A percentile compares a stretch with the other conserved stretches of the same genome.
phyloP scores from a whole-genome alignment of 495 filamentous ascomycete genomes.

The Hyphodiscus hymeniophilus region DNA sequence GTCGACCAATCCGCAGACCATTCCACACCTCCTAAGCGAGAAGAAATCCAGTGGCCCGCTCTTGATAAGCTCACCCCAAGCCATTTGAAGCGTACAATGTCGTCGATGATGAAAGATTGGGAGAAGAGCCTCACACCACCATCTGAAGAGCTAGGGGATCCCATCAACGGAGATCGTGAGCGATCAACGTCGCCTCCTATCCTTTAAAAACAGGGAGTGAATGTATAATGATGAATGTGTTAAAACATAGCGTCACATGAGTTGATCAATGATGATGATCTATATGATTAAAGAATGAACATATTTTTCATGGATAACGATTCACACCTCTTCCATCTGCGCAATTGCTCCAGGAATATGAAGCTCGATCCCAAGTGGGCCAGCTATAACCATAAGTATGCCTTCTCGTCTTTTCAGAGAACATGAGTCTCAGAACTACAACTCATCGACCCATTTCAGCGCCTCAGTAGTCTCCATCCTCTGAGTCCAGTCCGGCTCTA shows the following conservation, averaged over 20 bases:
- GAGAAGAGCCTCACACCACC: constrained; percentile 35
- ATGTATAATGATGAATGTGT: no score
- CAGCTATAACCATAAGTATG: no score
- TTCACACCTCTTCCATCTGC: no score
- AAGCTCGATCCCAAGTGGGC: no score
- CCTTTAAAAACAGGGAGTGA: no score
- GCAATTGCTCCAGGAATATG: no score
- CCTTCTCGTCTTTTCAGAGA: no score
- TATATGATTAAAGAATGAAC: no score
- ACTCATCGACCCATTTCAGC: constrained; percentile 26
- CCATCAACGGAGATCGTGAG: background rate
- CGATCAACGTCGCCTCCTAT: no score
- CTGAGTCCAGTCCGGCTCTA: constrained; percentile 28
- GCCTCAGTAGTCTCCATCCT: constrained; percentile 26
- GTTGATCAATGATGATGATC: no score
- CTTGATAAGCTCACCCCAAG: constrained; percentile 49
- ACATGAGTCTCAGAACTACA: constrained; percentile 7
- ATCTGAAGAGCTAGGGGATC: constrained; percentile 6
- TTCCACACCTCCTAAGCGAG: constrained; percentile 24
- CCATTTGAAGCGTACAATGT: constrained; percentile 52
- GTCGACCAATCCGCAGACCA: constrained; percentile 26
- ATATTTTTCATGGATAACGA: no score
- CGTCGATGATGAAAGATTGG: constrained; percentile 62
- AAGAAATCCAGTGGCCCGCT: constrained; percentile 58
- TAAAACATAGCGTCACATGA: no score